These are phyloP conservation scores for Paracorniculantispora psalliotae DNA, from an alignment of 2,329 filamentous ascomycete species.

Conservation along the genomic window DNA sequence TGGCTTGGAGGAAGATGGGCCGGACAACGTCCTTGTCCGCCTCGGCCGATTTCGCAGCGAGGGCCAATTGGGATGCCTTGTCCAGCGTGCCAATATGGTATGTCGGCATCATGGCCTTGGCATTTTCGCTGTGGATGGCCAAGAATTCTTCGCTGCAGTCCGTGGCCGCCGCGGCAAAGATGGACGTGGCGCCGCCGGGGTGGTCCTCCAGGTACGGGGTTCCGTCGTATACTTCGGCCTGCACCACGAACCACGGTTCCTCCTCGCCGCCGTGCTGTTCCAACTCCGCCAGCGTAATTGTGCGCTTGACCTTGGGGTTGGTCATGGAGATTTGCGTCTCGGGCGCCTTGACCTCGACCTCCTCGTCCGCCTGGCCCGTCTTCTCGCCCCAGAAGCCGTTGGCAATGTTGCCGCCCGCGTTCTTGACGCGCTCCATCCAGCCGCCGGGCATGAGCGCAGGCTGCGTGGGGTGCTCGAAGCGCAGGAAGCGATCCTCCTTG, in stretches of 20 bases:
- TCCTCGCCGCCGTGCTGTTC: constrained; percentile 59
- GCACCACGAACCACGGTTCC: constrained; percentile 81
- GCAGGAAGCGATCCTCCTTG: constrained; percentile 54
- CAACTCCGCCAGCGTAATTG: constrained; percentile 68
- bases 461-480: constrained; percentile 86
- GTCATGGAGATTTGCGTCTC: constrained; percentile 72
- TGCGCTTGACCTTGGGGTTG: constrained; percentile 57
- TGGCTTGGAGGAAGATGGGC: constrained; percentile 64
- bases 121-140: constrained; percentile 88
- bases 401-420: constrained; percentile 68
- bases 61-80: constrained; percentile 44
- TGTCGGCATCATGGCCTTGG: constrained; percentile 79
- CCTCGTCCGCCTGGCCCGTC: constrained; percentile 41
- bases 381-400: constrained; percentile 85
- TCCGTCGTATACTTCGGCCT: constrained; percentile 85
- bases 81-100: constrained; percentile 82
- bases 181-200: constrained; percentile 81
- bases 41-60: not conserved
- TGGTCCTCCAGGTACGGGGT: constrained; percentile 75
- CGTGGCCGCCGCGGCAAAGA: constrained; percentile 71
- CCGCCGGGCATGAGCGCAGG: constrained; percentile 72
- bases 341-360: constrained; percentile 34
- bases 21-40: constrained; percentile 30
- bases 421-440: constrained; percentile 93
- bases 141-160: constrained; percentile 87